Evolutionary conservation across 805 yeast species (phyloP).

Genomic region (Ascoidea asiatica): DNA sequence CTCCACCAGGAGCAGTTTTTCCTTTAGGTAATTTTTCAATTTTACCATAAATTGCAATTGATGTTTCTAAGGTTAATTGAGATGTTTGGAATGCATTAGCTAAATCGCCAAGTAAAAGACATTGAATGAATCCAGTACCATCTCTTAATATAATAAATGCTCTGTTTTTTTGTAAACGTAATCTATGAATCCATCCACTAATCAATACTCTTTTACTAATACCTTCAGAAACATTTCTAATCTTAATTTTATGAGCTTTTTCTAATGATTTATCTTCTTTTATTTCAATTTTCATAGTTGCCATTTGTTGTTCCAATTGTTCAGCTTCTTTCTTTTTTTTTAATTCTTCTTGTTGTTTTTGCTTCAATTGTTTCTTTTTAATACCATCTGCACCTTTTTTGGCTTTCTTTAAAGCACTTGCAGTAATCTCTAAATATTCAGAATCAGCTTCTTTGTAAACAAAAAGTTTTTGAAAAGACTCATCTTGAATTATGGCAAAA

Average conservation of each 20-base stretch:
- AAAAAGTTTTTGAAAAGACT: constrained; percentile 32
- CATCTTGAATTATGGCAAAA: constrained; percentile 48
- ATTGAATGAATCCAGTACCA: constrained; percentile 85
- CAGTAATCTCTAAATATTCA: constrained; percentile 63
- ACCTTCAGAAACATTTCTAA: constrained; percentile 35
- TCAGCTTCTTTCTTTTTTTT: constrained; percentile 45
- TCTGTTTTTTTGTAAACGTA: constrained; percentile 84
- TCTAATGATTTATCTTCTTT: constrained; percentile 66
- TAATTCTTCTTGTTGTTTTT: constrained; percentile 38
- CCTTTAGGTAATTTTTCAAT: constrained; percentile 86
- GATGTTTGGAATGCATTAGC: constrained; percentile 82
- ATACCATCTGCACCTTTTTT: constrained; percentile 90
- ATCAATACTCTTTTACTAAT: constrained; percentile 64
- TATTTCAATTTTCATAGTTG: constrained; percentile 65
- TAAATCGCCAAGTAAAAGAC: constrained; percentile 79
- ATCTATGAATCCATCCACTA: constrained; percentile 93
- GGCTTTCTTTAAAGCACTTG: constrained; percentile 91
- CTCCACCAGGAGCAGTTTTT: constrained; percentile 94
- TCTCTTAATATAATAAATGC: constrained; percentile 89
- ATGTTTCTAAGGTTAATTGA: constrained; percentile 79
- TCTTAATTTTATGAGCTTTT: constrained; percentile 51
- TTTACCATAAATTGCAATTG: constrained; percentile 69
- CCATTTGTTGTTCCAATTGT: constrained; percentile 64
- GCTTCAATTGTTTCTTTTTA: constrained; percentile 49
- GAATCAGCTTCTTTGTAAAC: constrained; percentile 51